Conservation (phyloP, 2,329 filamentous ascomycete genomes). For the Clonostachys byssicola region DNA sequence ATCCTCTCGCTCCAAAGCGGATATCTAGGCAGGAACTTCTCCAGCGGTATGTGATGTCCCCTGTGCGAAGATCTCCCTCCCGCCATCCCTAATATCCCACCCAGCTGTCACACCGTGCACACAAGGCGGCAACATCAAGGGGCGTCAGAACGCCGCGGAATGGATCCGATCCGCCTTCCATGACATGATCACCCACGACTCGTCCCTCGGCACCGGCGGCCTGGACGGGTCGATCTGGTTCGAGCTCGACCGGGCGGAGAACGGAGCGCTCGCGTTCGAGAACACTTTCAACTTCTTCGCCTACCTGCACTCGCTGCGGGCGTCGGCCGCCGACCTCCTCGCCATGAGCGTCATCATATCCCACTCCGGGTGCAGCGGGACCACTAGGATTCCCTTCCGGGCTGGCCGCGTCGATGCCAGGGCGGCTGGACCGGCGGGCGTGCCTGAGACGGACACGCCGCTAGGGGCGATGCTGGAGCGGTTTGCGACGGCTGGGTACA, state of each 20-base stretch:
- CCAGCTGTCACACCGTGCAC: constrained; percentile 7
- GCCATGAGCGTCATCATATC: constrained; percentile 17
- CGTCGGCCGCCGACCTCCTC: constrained; percentile 15
- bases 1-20: constrained; percentile 11
- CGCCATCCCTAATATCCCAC: constrained; percentile 3
- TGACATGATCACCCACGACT: constrained; percentile 19
- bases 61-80: neutral
- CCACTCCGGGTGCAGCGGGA: constrained; percentile 19
- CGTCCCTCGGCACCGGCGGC: constrained; percentile 15
- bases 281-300: constrained; percentile 18
- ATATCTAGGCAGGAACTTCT: constrained; percentile 10
- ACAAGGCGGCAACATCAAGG: constrained; percentile 10
- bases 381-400: constrained; percentile 19
- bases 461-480: constrained; percentile 12
- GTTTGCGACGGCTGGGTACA: constrained; percentile 20
- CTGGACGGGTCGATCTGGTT: constrained; percentile 23
- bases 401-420: constrained; percentile 19
- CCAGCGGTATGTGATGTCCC: constrained; percentile 7
- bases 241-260: constrained; percentile 19
- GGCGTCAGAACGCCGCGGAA: constrained; percentile 18
- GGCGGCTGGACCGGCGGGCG: constrained; percentile 17
- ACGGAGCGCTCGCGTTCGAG: constrained; percentile 20
- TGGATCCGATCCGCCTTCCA: constrained; percentile 24
- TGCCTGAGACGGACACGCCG: constrained; percentile 19
- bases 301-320: constrained; percentile 9